Conservation (phyloP, 768 basidiomycete species). For the Lactarius akahatsu region DNA sequence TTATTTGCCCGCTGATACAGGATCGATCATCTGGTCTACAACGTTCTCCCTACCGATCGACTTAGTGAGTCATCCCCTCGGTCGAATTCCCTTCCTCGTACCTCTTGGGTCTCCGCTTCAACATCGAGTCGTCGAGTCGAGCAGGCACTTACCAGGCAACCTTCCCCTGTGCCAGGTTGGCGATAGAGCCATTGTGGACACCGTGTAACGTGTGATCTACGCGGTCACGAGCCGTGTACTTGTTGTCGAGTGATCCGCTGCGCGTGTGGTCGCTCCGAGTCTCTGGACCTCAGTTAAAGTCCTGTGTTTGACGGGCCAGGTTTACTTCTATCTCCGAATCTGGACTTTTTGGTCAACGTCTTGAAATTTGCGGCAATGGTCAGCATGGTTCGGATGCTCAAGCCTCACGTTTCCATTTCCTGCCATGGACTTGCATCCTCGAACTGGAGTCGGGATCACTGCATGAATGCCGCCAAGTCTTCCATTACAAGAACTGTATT, state of each 20-base stretch:
- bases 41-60: neutral
- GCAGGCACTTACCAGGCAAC: neutral
- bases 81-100: neutral
- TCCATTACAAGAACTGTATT: neutral
- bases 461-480: neutral
- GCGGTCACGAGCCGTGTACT: too few relatives aligned
- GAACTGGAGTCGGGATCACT: neutral
- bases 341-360: neutral
- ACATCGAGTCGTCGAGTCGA: neutral
- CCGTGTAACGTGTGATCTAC: too few relatives aligned
- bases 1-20: neutral
- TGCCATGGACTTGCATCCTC: neutral
- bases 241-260: too few relatives aligned
- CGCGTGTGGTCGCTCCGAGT: too few relatives aligned
- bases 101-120: neutral
- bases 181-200: neutral
- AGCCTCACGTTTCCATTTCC: neutral
- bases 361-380: neutral
- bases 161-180: neutral
- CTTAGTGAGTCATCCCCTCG: neutral
- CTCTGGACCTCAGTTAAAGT: too few relatives aligned
- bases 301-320: neutral
- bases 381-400: neutral
- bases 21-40: neutral
- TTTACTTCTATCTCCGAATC: neutral